Conservation (phyloP, 2,329 filamentous ascomycete genomes). For the Arthrobotrys megalospora region DNA sequence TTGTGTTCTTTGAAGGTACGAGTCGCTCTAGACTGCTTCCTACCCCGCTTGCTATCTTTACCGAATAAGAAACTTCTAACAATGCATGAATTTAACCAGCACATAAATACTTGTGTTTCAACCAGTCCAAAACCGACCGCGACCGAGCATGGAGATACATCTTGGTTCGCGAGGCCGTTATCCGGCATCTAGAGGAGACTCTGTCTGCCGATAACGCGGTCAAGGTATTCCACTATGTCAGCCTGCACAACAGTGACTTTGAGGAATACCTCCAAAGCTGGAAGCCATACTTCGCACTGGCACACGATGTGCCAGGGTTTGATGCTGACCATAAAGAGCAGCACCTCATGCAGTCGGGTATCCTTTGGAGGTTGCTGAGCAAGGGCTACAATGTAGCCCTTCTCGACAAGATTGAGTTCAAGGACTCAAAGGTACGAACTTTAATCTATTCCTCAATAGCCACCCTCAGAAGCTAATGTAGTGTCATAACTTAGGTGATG, state of each 20-base stretch:
- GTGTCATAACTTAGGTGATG: conserved; percentile 65
- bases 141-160: conserved; percentile 71
- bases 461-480: neutral
- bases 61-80: neutral
- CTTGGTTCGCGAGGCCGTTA: conserved; percentile 76
- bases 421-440: conserved; percentile 75
- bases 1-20: conserved; percentile 76
- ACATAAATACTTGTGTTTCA: conserved; percentile 63
- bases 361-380: conserved; percentile 73
- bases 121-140: conserved; percentile 62
- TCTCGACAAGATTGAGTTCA: conserved; percentile 76
- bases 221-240: conserved; percentile 70
- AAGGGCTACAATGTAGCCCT: conserved; percentile 76
- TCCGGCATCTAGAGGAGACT: conserved; percentile 73
- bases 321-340: conserved; percentile 63
- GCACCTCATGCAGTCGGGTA: conserved; percentile 67
- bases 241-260: conserved; percentile 71
- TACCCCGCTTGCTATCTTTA: no score
- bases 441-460: neutral
- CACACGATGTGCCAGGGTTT: conserved; percentile 73
- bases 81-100: conserved; percentile 6
- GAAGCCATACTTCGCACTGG: conserved; percentile 78
- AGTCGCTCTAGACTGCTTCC: neutral
- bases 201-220: conserved; percentile 63
- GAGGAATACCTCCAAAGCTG: conserved; percentile 71